A percentile compares a stretch with the other conserved stretches of the same genome.
These are phyloP conservation scores for Thermoascus crustaceus DNA, from an alignment of 2,329 filamentous ascomycete species.

Conservation along the genomic window DNA sequence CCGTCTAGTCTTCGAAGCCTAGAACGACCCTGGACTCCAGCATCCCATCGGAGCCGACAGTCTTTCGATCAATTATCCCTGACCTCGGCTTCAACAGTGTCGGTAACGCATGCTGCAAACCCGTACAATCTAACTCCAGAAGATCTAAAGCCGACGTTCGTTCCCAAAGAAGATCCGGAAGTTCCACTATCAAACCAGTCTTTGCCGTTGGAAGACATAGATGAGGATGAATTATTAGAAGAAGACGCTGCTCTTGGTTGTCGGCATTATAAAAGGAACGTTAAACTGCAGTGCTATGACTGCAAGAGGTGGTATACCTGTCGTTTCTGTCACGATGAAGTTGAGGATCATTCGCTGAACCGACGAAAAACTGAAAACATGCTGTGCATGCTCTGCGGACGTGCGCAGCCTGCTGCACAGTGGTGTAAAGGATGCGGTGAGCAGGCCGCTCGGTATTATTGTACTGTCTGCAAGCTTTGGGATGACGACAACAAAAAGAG, in stretches of 20 bases:
- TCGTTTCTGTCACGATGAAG: conserved; percentile 83
- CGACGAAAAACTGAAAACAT: conserved; percentile 84
- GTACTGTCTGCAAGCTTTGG: conserved; percentile 91
- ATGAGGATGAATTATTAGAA: conserved; percentile 42
- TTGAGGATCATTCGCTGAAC: conserved; percentile 69
- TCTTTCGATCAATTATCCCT: conserved; percentile 21
- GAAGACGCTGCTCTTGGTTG: conserved; percentile 61
- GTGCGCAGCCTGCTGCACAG: conserved; percentile 73
- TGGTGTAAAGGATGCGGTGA: conserved; percentile 69
- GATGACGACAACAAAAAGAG: conserved; percentile 84
- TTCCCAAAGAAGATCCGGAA: conserved; percentile 34
- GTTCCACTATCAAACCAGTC: conserved; percentile 12
- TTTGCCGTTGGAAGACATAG: conserved; percentile 33
- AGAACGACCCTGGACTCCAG: conserved; percentile 23
- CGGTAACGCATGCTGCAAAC: conserved; percentile 20
- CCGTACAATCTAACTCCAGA: conserved; percentile 38
- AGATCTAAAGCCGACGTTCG: conserved; percentile 62
- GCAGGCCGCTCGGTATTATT: conserved; percentile 82
- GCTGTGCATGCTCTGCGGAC: conserved; percentile 92
- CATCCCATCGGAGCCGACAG: conserved; percentile 22
- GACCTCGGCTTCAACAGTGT: conserved; percentile 19
- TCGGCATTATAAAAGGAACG: conserved; percentile 87
- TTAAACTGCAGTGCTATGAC: conserved; percentile 87
- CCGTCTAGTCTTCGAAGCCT: conserved; percentile 17
- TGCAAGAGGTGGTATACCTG: conserved; percentile 93